phyloP scores from a whole-genome alignment of 805 yeast species.

The Candida gorgasii region DNA sequence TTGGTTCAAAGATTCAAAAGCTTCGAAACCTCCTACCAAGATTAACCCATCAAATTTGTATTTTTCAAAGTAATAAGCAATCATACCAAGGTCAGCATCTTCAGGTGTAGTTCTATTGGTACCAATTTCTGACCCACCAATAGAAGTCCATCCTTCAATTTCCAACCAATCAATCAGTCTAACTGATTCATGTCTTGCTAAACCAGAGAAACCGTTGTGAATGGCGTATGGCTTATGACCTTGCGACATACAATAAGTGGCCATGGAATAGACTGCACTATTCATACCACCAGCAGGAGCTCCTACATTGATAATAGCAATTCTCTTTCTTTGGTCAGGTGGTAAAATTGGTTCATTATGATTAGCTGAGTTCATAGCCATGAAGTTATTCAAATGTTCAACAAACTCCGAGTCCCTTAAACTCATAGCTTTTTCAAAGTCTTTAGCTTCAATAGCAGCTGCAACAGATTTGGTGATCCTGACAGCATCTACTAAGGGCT shows the following conservation, averaged over 20 bases:
- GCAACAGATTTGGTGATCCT: constrained; percentile 87
- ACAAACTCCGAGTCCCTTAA: constrained; percentile 86
- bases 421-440: constrained; percentile 83
- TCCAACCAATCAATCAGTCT: constrained; percentile 76
- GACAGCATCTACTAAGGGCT: constrained; percentile 89
- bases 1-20: constrained; percentile 82
- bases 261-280: constrained; percentile 88
- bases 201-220: constrained; percentile 90
- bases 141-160: constrained; percentile 82
- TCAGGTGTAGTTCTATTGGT: constrained; percentile 87
- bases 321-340: constrained; percentile 58
- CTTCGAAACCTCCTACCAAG: constrained; percentile 96
- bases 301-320: constrained; percentile 90
- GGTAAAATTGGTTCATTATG: constrained; percentile 64
- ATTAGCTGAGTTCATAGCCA: constrained; percentile 67
- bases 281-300: constrained; percentile 98
- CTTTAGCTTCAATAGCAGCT: constrained; percentile 72
- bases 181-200: constrained; percentile 85
- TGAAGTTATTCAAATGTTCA: constrained; percentile 74
- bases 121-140: constrained; percentile 97
- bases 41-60: constrained; percentile 84
- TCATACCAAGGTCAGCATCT: constrained; percentile 77
- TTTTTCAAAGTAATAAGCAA: constrained; percentile 91
- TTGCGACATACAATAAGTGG: constrained; percentile 79
- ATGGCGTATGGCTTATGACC: constrained; percentile 93